A percentile compares a stretch with the other conserved stretches of the same genome.
These are phyloP conservation scores for Fusarium penzigii DNA, from an alignment of 2,329 filamentous ascomycete species.

Conservation along the genomic window DNA sequence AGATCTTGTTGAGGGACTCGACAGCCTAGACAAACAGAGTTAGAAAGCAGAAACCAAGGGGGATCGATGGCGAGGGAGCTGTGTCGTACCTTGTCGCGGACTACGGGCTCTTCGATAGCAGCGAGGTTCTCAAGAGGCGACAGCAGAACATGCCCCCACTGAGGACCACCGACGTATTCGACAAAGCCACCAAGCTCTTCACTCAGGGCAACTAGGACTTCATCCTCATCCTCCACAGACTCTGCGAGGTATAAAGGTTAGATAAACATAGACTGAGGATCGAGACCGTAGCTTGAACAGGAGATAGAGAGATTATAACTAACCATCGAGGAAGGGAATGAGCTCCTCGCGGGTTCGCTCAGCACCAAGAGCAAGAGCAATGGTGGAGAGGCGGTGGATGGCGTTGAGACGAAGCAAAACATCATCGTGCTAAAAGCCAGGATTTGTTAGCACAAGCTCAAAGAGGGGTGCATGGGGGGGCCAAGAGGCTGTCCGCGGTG, in stretches of 20 bases:
- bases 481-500: conserved; percentile 17
- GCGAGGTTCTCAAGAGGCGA: conserved; percentile 97
- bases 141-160: conserved; percentile 92
- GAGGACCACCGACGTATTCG: conserved; percentile 93
- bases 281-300: conserved; percentile 13
- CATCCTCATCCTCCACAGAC: conserved; percentile 98
- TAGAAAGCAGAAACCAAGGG: conserved; percentile 3
- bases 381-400: conserved; percentile 96
- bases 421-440: conserved; percentile 81
- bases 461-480: conserved; percentile 24
- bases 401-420: conserved; percentile 97
- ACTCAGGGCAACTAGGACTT: conserved; percentile 94
- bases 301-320: conserved; percentile 41
- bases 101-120: conserved; percentile 96
- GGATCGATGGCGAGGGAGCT: conserved; percentile 16
- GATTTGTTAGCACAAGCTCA: conserved; percentile 17
- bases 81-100: conserved; percentile 83
- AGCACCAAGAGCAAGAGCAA: conserved; percentile 91
- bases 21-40: conserved; percentile 66
- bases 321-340: conserved; percentile 98
- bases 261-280: conserved; percentile 11
- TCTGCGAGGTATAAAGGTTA: conserved; percentile 56
- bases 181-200: conserved; percentile 96
- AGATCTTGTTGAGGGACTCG: conserved; percentile 99
- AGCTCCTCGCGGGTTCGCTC: conserved; percentile 98